Evolutionary conservation across 768 basidiomycete genomes (phyloP).

Genomic region (Scleroderma bovista): DNA sequence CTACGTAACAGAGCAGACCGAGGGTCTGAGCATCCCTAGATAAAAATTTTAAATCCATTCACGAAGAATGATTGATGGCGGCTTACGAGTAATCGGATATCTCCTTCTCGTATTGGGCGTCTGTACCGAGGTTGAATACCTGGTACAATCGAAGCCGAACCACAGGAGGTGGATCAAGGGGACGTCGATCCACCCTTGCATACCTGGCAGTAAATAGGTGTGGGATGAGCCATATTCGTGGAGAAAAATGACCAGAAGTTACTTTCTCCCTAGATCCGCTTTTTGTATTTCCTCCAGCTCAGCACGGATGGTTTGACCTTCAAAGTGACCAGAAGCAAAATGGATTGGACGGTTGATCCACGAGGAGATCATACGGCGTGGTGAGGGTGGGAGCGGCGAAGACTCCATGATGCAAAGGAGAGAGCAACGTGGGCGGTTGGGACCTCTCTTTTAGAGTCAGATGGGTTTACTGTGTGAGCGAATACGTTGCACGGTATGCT

Average conservation of each 20-base stretch:
- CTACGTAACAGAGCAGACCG: constrained; percentile 72
- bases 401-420: constrained; percentile 13
- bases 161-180: constrained; percentile 64
- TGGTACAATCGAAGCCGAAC: constrained; percentile 48
- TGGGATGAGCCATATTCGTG: constrained; percentile 4
- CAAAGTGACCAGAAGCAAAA: constrained; percentile 56
- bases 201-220: constrained; percentile 32
- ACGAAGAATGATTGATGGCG: neutral
- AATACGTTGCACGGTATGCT: neutral
- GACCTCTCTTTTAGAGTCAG: too few relatives aligned
- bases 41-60: constrained; percentile 4
- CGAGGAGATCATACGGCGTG: constrained; percentile 25
- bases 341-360: constrained; percentile 39
- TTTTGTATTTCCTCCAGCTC: constrained; percentile 60
- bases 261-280: constrained; percentile 66
- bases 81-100: constrained; percentile 45
- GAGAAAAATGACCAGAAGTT: constrained; percentile 13
- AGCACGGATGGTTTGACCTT: constrained; percentile 48
- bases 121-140: constrained; percentile 36
- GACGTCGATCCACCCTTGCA: constrained; percentile 58
- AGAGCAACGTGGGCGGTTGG: too few relatives aligned
- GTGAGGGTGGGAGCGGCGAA: constrained; percentile 7
- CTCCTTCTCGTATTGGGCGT: constrained; percentile 41
- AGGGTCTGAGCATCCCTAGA: constrained; percentile 55
- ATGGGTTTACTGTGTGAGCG: neutral